These are phyloP conservation scores for Linderniella brevidens DNA, from an alignment of 257 asterid genomes.

Conservation along the genomic window DNA sequence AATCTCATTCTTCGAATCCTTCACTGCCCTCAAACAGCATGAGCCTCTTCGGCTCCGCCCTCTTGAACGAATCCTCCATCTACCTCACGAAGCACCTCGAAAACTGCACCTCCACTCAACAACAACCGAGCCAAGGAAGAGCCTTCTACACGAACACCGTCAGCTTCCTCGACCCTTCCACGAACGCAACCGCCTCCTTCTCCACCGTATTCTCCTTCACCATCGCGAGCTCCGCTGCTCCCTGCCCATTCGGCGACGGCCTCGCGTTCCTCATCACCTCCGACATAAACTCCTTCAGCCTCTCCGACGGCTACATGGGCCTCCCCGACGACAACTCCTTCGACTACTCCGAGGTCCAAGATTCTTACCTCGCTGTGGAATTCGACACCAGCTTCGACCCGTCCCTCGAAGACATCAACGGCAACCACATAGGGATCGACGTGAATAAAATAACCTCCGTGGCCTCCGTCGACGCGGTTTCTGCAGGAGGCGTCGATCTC, in stretches of 20 bases:
- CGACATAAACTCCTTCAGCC: slow-evolving; percentile 18
- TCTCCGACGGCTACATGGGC: slow-evolving; percentile 45
- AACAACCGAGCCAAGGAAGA: slow-evolving; percentile 21
- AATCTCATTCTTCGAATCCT: slow-evolving; percentile 19
- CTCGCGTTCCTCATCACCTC: slow-evolving; percentile 45
- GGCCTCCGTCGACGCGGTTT: slow-evolving; percentile 25
- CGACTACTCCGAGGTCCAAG: slow-evolving; percentile 8
- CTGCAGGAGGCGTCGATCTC: slow-evolving; percentile 26
- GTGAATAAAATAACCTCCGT: slow-evolving; percentile 24
- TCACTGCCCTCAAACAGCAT: slow-evolving; percentile 21
- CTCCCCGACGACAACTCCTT: slow-evolving; percentile 17
- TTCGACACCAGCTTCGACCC: slow-evolving; percentile 41
- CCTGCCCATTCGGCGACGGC: slow-evolving; percentile 70
- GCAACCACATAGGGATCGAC: slow-evolving; percentile 46
- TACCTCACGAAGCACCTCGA: slow-evolving; percentile 26
- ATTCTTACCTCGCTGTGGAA: slow-evolving; percentile 43
- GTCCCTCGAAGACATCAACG: slow-evolving; percentile 24
- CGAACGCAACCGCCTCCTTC: slow-evolving; percentile 47
- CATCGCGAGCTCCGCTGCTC: slow-evolving; percentile 13
- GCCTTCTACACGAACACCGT: slow-evolving; percentile 41
- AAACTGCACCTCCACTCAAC: slow-evolving; percentile 15
- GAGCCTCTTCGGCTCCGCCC: slow-evolving; percentile 42
- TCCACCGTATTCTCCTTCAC: slow-evolving; percentile 50
- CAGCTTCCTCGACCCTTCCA: slow-evolving; percentile 36
- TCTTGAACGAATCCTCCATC: slow-evolving; percentile 19